phyloP scores from a whole-genome alignment of 768 basidiomycete species.

The Tylopilus vinaceipallidus region DNA sequence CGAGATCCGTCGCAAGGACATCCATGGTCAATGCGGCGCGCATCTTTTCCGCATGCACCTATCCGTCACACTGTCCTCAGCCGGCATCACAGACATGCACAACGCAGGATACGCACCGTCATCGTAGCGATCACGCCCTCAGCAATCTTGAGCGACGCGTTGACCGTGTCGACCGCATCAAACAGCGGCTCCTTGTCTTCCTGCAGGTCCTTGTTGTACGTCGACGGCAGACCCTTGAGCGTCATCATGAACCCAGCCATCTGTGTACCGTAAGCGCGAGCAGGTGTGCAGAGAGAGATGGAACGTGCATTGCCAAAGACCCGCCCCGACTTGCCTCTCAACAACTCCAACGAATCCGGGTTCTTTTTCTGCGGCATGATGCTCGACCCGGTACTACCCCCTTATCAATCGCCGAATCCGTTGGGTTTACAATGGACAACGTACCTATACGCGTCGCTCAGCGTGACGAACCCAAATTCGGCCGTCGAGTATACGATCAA shows the following conservation, averaged over 20 bases:
- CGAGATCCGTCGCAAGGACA: constrained; percentile 96
- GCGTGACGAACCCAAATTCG: constrained; percentile 94
- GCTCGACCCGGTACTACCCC: constrained; percentile 87
- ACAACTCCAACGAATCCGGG: constrained; percentile 91
- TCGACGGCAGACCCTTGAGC: constrained; percentile 94
- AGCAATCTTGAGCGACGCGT: constrained; percentile 86
- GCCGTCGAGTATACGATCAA: constrained; percentile 95
- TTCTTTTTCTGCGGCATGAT: constrained; percentile 99
- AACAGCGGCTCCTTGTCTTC: constrained; percentile 99
- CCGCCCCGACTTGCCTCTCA: constrained; percentile 93
- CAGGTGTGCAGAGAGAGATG: background rate
- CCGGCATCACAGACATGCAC: background rate
- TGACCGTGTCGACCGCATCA: constrained; percentile 86
- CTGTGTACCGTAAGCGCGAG: constrained; percentile 40
- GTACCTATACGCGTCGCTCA: constrained; percentile 96
- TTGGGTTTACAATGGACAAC: constrained; percentile 13
- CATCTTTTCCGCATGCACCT: constrained; percentile 94
- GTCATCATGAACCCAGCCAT: constrained; percentile 99
- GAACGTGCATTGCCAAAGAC: constrained; percentile 81
- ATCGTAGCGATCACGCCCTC: constrained; percentile 94
- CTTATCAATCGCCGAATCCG: background rate
- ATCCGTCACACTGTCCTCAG: background rate
- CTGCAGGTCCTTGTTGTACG: constrained; percentile 99
- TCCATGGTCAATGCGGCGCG: constrained; percentile 89
- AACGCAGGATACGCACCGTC: constrained; percentile 33